phyloP scores from a whole-genome alignment of 345 rosid genomes.

The Populus deltoides region DNA sequence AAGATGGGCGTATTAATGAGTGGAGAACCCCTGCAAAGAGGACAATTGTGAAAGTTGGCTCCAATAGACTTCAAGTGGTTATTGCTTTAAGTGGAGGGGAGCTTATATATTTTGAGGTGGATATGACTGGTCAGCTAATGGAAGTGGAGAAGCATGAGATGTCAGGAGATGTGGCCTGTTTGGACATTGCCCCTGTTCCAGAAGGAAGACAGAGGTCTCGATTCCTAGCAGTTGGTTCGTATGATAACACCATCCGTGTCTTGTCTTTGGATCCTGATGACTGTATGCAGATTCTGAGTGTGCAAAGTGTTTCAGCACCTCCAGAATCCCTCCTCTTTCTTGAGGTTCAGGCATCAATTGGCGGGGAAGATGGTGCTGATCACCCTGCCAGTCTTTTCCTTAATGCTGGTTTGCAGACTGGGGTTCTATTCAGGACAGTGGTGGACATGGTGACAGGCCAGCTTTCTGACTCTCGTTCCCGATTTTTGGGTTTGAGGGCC shows the following conservation, averaged over 20 bases:
- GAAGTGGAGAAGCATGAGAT: slow-evolving; percentile 98
- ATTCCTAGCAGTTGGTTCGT: slow-evolving; percentile 96
- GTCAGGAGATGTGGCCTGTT: slow-evolving; percentile 98
- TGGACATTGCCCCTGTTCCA: slow-evolving; percentile 98
- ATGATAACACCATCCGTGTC: slow-evolving; percentile 85
- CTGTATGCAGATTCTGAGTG: slow-evolving; percentile 92
- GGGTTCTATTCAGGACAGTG: slow-evolving; percentile 89
- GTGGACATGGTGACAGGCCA: slow-evolving; percentile 99
- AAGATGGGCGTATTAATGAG: slow-evolving; percentile 94
- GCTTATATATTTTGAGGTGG: slow-evolving; percentile 95
- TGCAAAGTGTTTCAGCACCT: slow-evolving; percentile 94
- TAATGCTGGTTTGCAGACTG: slow-evolving; percentile 89
- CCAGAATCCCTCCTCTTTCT: slow-evolving; percentile 97
- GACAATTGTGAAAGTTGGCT: slow-evolving; percentile 94
- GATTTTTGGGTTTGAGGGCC: slow-evolving; percentile 87
- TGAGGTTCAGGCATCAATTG: slow-evolving; percentile 92
- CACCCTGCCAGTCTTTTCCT: slow-evolving; percentile 98
- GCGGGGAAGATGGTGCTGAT: slow-evolving; percentile 99
- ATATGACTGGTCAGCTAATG: slow-evolving; percentile 92
- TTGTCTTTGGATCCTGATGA: slow-evolving; percentile 97
- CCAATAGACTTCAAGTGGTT: slow-evolving; percentile 90
- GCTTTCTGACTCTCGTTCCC: slow-evolving; percentile 94
- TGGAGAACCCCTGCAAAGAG: slow-evolving; percentile 99
- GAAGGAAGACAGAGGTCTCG: slow-evolving; percentile 99
- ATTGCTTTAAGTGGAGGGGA: slow-evolving; percentile 98